A percentile compares a stretch with the other conserved stretches of the same genome.
Evolutionary conservation across 345 rosid genomes (phyloP).

Genomic region (Gossypium ekmanianum): DNA sequence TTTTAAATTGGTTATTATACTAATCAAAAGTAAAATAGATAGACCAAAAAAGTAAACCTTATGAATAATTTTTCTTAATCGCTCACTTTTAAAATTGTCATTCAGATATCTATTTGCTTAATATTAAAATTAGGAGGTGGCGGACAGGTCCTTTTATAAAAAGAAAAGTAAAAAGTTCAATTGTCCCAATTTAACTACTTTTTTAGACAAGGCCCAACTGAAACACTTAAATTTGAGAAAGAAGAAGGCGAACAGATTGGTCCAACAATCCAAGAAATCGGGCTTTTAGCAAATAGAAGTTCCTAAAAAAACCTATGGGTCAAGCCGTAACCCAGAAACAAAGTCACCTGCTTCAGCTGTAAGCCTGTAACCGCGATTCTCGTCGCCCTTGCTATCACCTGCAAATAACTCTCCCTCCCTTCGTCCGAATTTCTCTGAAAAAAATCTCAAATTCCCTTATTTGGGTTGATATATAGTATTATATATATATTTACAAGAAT

Average conservation of each 20-base stretch:
- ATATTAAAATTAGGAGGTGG: no score
- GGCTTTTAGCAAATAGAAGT: not conserved
- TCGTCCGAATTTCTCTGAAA: not conserved
- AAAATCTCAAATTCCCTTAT: not conserved
- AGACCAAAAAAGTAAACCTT: no score
- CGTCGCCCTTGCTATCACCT: not conserved
- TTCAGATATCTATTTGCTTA: no score
- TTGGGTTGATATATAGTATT: not conserved
- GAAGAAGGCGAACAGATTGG: no score
- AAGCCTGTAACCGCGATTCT: not conserved
- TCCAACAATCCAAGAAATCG: not conserved
- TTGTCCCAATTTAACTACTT: no score
- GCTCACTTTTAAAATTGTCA: no score
- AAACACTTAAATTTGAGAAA: no score
- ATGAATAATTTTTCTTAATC: fast-evolving
- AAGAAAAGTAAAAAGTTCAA: no score
- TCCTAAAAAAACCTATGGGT: not conserved
- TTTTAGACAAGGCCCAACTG: no score
- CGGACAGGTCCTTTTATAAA: no score
- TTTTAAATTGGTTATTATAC: no score
- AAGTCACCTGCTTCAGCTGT: not conserved
- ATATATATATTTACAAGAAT: not conserved
- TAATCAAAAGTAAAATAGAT: no score
- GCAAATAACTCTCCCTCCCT: not conserved
- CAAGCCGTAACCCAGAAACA: not conserved